These are phyloP conservation scores for Anisodus acutangulus DNA, from an alignment of 257 asterid genomes.

Conservation along the genomic window DNA sequence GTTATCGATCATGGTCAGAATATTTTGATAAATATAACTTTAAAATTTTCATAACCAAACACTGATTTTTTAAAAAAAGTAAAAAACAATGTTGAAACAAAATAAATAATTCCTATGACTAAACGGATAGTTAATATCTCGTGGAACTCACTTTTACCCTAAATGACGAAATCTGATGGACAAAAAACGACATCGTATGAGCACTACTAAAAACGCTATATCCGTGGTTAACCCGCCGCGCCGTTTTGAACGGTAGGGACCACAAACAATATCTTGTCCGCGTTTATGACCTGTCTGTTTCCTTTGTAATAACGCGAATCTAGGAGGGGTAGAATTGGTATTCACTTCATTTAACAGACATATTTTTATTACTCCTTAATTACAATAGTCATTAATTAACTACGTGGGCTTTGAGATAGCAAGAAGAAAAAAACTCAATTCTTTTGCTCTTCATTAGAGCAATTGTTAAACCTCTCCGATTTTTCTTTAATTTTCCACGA, in stretches of 20 bases:
- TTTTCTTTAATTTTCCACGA: slow-evolving; percentile 36
- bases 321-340: slow-evolving; percentile 53
- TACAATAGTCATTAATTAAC: slow-evolving; percentile 34
- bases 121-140: not conserved
- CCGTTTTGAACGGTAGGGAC: slow-evolving; percentile 45
- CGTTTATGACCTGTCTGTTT: slow-evolving; percentile 34
- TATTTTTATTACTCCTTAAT: slow-evolving; percentile 27
- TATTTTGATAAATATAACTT: too few relatives aligned
- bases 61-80: too few relatives aligned
- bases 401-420: slow-evolving; percentile 52
- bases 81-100: too few relatives aligned
- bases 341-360: slow-evolving; percentile 37
- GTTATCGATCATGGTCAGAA: too few relatives aligned
- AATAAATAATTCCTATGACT: too few relatives aligned
- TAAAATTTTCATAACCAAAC: too few relatives aligned
- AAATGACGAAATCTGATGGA: not conserved
- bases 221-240: slow-evolving; percentile 30
- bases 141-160: not conserved
- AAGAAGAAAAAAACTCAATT: slow-evolving; percentile 34
- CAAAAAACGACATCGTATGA: not conserved
- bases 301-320: slow-evolving; percentile 38
- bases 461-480: slow-evolving; percentile 27
- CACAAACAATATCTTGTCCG: slow-evolving; percentile 35
- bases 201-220: not conserved
- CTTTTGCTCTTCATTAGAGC: slow-evolving; percentile 24